Evolutionary conservation across 495 filamentous ascomycete species (phyloP).

Genomic region (Amorphotheca resinae): DNA sequence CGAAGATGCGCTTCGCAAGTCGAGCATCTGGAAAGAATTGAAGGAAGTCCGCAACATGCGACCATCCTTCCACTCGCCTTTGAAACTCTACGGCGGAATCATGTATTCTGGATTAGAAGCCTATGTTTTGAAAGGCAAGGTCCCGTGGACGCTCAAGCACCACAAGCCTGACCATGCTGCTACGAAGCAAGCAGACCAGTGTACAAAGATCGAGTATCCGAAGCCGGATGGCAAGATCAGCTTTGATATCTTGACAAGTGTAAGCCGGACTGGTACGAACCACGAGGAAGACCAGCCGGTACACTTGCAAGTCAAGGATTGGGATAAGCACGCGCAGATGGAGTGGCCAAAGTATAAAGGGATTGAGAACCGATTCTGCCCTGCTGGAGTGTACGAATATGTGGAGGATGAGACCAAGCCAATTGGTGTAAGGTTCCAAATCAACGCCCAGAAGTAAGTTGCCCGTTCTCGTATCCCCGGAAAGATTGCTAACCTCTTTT

Average conservation of each 20-base stretch:
- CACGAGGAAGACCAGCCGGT: conserved; percentile 98
- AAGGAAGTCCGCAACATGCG: conserved; percentile 96
- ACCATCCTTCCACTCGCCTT: conserved; percentile 75
- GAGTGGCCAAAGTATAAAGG: conserved; percentile 85
- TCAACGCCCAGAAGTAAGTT: conserved; percentile 93
- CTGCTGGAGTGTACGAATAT: conserved; percentile 98
- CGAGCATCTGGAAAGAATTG: conserved; percentile 85
- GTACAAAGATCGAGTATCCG: conserved; percentile 83
- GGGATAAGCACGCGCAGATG: conserved; percentile 73
- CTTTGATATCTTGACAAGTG: conserved; percentile 92
- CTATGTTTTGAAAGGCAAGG: conserved; percentile 68
- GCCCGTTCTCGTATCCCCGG: conserved; percentile 1
- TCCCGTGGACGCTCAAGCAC: conserved; percentile 91
- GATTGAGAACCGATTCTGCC: conserved; percentile 95
- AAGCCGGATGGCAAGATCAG: conserved; percentile 90
- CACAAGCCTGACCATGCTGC: conserved; percentile 57
- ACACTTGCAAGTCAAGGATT: conserved; percentile 87
- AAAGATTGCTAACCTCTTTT: too few relatives aligned
- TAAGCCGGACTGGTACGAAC: conserved; percentile 90
- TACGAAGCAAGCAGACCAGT: conserved; percentile 70
- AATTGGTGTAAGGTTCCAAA: conserved; percentile 86
- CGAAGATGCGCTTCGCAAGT: conserved; percentile 78
- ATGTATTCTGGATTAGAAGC: conserved; percentile 90
- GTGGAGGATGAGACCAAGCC: conserved; percentile 77
- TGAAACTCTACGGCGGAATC: conserved; percentile 81